These are phyloP conservation scores for Mucuna pruriens DNA, from an alignment of 306 rosid species.

Conservation along the genomic window DNA sequence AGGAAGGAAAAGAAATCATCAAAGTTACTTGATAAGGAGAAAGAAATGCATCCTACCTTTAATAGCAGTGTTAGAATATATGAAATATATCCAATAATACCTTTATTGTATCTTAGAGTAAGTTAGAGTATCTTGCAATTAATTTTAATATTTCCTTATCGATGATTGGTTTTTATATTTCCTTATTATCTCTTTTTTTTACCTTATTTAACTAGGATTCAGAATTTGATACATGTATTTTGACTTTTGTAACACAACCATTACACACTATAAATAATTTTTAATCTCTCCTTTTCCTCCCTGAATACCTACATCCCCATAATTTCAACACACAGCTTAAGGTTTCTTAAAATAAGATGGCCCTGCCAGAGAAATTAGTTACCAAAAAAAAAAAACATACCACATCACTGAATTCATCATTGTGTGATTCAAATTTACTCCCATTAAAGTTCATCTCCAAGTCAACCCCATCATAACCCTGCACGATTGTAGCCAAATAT, in stretches of 20 bases:
- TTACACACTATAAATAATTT: neutral
- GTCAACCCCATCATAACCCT: conserved; percentile 78
- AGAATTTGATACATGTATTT: neutral
- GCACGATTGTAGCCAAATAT: conserved; percentile 41
- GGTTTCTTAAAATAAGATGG: conserved; percentile 23
- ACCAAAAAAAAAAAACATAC: conserved; percentile 44
- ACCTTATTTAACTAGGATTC: neutral
- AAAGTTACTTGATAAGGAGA: neutral
- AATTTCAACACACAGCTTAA: neutral
- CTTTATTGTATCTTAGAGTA: neutral
- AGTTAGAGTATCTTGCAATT: neutral
- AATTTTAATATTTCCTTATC: neutral
- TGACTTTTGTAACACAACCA: neutral
- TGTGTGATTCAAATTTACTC: conserved; percentile 51
- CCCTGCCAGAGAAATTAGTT: neutral
- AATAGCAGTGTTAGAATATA: neutral
- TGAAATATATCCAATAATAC: neutral
- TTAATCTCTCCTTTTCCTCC: neutral
- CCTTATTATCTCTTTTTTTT: neutral
- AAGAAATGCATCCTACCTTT: neutral
- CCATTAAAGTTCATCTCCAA: conserved; percentile 79
- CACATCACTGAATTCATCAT: conserved; percentile 61
- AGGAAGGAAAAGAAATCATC: neutral
- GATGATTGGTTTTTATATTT: neutral
- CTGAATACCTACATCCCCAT: neutral